Base-by-base conservation (phyloP, 495 filamentous ascomycete genomes). In the Wilcoxina mikolae region DNA sequence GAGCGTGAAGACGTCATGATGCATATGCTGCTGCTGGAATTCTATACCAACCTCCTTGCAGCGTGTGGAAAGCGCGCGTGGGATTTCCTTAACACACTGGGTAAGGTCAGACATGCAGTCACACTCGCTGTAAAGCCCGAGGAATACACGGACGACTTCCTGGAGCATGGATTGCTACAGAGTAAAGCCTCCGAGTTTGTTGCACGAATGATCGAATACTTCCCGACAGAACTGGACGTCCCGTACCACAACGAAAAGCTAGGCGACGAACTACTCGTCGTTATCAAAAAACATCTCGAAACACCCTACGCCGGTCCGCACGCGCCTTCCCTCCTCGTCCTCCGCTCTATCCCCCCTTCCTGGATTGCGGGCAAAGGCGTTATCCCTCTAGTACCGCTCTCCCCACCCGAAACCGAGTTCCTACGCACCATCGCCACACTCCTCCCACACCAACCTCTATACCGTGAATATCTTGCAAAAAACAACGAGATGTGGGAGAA, bases 11-110 rank as follows among this genome's bases (percentile, higher is more conserved):
- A 63, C 57, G 59, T 63, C 15, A 58, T 63, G 45, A 63, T 63
- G 60, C 60, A 63, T 58, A 63, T 63, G 60, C 45, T 63, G 5
- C 20, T 63, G 23, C 27, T 63, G 2, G 59, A 63, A 31, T 63
- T 63, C 22, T 62, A 62, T 28, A 51, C 58, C 11, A 51, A 35
- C 0, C 28, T 62, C 3, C 18, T 62, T 20, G 54, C 45, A 9
- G 57, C 38, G 22, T 44, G 57, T 5, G 24, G 38, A 15, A 35
- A 35, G 31, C 31, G 31, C 31, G 31, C 31, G 31, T 15, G 7
- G 31, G 25, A 55, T 23, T 62, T 59, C 51, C 51, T 63, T 10
- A 38, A 55, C 17, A 29, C 29, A 11, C 57, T 57, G 0, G 60
- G 60, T 4, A 38, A 58, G 15, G 55, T 63, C 33, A 28, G 47